Base-by-base conservation (phyloP, 495 filamentous ascomycete species). In the Penicillium silybi region DNA sequence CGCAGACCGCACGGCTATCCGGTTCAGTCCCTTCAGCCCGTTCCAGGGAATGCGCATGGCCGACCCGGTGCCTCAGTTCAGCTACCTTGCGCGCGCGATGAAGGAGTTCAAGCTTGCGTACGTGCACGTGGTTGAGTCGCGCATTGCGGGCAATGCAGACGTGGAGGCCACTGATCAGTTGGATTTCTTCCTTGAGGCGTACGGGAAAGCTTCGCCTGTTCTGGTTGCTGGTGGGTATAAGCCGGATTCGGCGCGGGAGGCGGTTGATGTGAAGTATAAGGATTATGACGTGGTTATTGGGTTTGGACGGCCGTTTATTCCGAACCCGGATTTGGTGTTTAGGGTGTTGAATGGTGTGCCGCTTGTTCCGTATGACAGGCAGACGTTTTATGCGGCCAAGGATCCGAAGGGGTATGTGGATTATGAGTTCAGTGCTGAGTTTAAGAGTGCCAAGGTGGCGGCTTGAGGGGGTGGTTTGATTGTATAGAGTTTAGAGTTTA, bases 41-140 rank as follows among this genome's bases (percentile, higher is more conserved):
- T 90, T 85, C 73, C 84, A 89, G 67, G 81, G 75, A 15, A 90
- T 90, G 84, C 56, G 65, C 20, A 88, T 89, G 83, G 53, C 61
- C 7, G 78, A 90, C 40, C 81, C 84, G 4, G 54, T 78, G 4
- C 76, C 81, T 11, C 83, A 89, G 58, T 91, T 86, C 59, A 68
- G 63, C 15, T 72, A 87, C 53, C 57, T 89, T 2, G 66, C 82
- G 5, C n/a, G 61, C 32, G 65, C 77, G 53, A 59, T 85, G 22
- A 76, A 75, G n/a, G 57, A 68, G 54, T 60, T 84, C n/a, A 68
- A 75, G 37, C 68, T 90, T 19, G 82, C 82, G 0, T 91, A 84
- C 62, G 51, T 87, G 25, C 88, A 91, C 61, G 15, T 89, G 1
- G 77, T 89, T 29, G 78, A 83, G 65, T 54, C 76, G 1, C 69